Evolutionary conservation across 345 rosid species (phyloP), one percentile per base, ranked within the genome.

Genomic region (Brassica nigra): DNA sequence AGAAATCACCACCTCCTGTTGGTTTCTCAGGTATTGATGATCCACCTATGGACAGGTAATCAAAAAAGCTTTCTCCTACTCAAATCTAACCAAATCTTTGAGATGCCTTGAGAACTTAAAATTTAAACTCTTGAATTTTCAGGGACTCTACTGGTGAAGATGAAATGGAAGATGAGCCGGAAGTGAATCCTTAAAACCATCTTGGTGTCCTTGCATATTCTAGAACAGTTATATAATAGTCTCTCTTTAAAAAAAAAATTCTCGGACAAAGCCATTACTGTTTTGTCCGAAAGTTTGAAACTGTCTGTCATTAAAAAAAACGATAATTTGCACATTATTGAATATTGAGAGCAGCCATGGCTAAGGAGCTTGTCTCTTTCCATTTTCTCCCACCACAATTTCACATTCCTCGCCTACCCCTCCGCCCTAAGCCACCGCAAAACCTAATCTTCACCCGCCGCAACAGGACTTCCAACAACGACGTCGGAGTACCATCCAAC

Each of bases 401-500:
- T 62, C 52, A 69, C 71, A 54, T 36, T 52, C 10, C 66, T 49
- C 67, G 8, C 70, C 66, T 70, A 39, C 58, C 10, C 30, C 66
- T 79, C 80, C 74, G 62, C 7, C 78, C 31, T 4, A 75, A 78
- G 69, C 61, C 82, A 14, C 79, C 80, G 64, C 58, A 76, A 39
- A 80, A 67, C 37, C 85, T 75, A 16, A 57, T 58, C 70, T 67
- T 47, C 36, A 30, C 75, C 80, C 75, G 54, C 16, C 76, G 76
- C 39, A 44, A 2, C 74, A 47, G 27, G 61, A 63, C 82, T n/a
- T 68, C 75, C 34, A 23, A 30, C 75, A 8, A 47, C 76, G 91
- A 89, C 61, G 88, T 84, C 8, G 95, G 92, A 6, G 86, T 95
- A 78, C 92, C 97, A 14, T 62, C 75, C 16, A 88, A 89, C 2